Evolutionary conservation across 2,329 filamentous ascomycete genomes (phyloP), one percentile per base, ranked within the genome.

Genomic region (Dothideomycetidae sp.): DNA sequence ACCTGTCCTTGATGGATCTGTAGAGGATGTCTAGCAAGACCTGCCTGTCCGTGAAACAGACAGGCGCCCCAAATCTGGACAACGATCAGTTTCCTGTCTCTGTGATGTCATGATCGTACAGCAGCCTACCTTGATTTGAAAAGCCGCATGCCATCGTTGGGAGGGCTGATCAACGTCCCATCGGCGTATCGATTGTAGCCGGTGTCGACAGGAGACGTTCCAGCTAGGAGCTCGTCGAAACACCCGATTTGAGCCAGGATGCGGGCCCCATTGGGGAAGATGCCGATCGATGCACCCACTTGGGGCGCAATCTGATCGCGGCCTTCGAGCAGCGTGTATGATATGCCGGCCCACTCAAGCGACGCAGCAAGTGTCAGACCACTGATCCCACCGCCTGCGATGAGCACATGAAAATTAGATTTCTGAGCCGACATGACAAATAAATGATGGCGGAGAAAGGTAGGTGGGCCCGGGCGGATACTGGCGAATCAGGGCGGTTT

Each of bases 221-320:
- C 48, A 1, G 21, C 33, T 17, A 50, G 43, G n/a, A 58, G 42
- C 9, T 46, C 43, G 7, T 58, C 51, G 10, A 46, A 60, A 23
- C 56, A 43, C 1, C 64, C 67, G 0, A 73, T 47, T 47, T 73
- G 70, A 35, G 71, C 67, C 1, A 71, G 47, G 5, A 72, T 62
- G 1, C 61, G 54, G 3, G 51, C 40, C 0, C 63, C 63, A 12
- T 63, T 55, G 0, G 67, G 54, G 0, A 58, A 42, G 0, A 71
- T 44, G 1, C 56, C 64, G 17, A 73, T 66, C 3, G 57, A 61
- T 0, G 66, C 67, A 1, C 70, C 69, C 0, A 63, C 51, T 13
- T 60, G 52, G 0, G 67, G 66, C 0, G 60, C 59, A 14, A 71
- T 59, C 0, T 57, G 48, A 0, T 42, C 16, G 31, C 62, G 51